phyloP scores from a whole-genome alignment of 2,329 filamentous ascomycete species.

The Xylariaceae sp. region DNA sequence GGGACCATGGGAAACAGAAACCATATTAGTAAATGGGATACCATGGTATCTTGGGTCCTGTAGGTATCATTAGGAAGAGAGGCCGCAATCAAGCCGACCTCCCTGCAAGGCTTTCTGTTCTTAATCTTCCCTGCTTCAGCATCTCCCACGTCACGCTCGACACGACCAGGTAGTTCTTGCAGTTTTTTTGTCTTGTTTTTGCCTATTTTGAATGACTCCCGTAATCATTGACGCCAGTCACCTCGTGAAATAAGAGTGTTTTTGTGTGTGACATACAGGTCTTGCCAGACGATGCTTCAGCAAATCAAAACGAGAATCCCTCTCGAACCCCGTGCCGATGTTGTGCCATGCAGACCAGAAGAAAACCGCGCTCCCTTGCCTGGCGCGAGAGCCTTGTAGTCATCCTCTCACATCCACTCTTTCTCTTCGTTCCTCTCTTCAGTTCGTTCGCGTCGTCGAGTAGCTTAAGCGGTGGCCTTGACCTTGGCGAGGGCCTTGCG shows the following conservation, averaged over 20 bases:
- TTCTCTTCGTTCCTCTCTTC: slow-evolving; percentile 10
- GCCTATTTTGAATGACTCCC: slow-evolving; percentile 51
- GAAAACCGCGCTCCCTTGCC: slow-evolving; percentile 12
- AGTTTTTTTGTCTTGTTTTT: no score
- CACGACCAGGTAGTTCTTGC: no score
- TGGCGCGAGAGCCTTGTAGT: slow-evolving; percentile 43
- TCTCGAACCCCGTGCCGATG: slow-evolving; percentile 48
- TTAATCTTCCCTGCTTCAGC: no score
- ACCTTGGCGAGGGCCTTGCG: slow-evolving; percentile 94
- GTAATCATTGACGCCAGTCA: slow-evolving; percentile 65
- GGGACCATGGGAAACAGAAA: no score
- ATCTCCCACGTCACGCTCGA: no score
- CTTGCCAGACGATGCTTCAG: slow-evolving; percentile 52
- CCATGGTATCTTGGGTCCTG: no score
- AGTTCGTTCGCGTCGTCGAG: slow-evolving; percentile 38
- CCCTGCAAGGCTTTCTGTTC: no score
- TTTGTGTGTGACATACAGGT: slow-evolving; percentile 63
- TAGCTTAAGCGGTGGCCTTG: slow-evolving; percentile 71
- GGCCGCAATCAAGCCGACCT: no score
- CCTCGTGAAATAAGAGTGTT: slow-evolving; percentile 34
- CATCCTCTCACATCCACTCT: slow-evolving; percentile 11
- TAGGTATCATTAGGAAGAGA: no score
- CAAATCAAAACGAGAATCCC: slow-evolving; percentile 47
- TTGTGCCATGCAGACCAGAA: slow-evolving; percentile 22
- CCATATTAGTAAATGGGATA: no score